Percentiles rank a stretch among this genome's conserved stretches.
These are phyloP conservation scores for Elsinoe arachidis DNA, from an alignment of 2,329 filamentous ascomycete genomes.

Conservation along the genomic window DNA sequence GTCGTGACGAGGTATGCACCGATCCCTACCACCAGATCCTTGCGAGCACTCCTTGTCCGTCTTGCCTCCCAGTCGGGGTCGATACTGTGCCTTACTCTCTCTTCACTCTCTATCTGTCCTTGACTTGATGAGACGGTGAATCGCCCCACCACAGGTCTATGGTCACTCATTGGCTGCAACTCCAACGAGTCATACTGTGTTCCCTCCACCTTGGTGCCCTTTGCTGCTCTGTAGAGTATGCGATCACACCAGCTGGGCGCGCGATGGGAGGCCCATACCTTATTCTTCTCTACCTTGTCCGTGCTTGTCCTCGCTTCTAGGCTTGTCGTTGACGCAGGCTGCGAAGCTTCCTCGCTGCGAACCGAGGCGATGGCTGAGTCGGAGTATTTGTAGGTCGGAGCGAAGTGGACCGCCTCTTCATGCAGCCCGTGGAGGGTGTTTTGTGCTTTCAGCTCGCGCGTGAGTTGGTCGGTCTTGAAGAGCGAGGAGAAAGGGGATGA, in stretches of 20 bases:
- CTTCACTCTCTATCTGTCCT: constrained; percentile 21
- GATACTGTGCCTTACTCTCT: constrained; percentile 35
- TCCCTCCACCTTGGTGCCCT: constrained; percentile 45
- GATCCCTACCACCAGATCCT: constrained; percentile 53
- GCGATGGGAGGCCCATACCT: constrained; percentile 66
- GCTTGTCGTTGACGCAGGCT: not conserved
- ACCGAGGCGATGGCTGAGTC: constrained; percentile 29
- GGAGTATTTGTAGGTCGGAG: constrained; percentile 89
- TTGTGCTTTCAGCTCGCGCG: constrained; percentile 57
- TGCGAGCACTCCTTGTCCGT: constrained; percentile 45
- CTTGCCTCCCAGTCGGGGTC: constrained; percentile 48
- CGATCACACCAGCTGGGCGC: constrained; percentile 94
- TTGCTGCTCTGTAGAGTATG: constrained; percentile 58
- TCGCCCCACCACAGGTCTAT: constrained; percentile 71
- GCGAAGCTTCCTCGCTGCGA: constrained; percentile 14
- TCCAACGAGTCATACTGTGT: constrained; percentile 66
- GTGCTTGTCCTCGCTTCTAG: constrained; percentile 6
- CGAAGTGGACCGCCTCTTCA: constrained; percentile 68
- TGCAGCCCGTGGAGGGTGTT: constrained; percentile 68
- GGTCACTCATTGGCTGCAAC: constrained; percentile 74
- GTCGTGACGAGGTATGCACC: constrained; percentile 46
- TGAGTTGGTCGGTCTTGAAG: constrained; percentile 70
- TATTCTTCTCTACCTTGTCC: constrained; percentile 22
- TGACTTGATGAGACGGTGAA: constrained; percentile 50
- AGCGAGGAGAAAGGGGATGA: constrained; percentile 55